Percentiles rank a stretch among this genome's conserved stretches.
phyloP scores from a whole-genome alignment of 176 grass and related monocot genomes.

The Avena atlantica region DNA sequence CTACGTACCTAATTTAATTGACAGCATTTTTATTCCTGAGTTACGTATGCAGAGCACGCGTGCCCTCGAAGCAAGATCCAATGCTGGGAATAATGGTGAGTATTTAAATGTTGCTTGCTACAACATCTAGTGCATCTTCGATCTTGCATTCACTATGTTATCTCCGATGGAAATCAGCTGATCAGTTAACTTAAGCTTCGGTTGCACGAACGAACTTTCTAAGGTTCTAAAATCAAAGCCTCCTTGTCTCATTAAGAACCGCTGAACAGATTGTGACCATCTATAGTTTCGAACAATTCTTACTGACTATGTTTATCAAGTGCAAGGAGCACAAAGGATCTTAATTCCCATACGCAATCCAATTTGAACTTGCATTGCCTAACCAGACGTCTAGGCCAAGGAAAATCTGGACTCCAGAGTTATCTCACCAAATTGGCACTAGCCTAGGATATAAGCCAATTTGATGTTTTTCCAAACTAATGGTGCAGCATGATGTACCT shows the following conservation, averaged over 20 bases:
- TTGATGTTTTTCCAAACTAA: background rate
- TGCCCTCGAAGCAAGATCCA: slow-evolving; percentile 24
- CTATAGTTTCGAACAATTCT: background rate
- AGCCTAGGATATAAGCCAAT: background rate
- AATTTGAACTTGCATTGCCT: background rate
- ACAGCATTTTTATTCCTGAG: background rate
- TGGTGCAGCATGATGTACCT: slow-evolving; percentile 3
- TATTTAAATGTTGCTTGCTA: background rate
- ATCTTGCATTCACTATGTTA: background rate
- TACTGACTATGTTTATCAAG: slow-evolving; percentile 4
- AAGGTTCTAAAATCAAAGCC: background rate
- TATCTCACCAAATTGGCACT: background rate
- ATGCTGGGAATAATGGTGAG: slow-evolving; percentile 46
- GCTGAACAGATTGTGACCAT: background rate
- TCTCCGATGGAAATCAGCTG: background rate
- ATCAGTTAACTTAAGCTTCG: background rate
- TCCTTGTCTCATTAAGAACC: background rate
- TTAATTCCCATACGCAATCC: background rate
- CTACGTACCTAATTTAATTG: slow-evolving; percentile 22
- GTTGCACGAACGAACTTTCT: background rate
- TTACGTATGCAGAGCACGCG: slow-evolving; percentile 33
- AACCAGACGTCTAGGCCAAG: background rate
- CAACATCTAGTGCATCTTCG: background rate
- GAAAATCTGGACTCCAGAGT: background rate
- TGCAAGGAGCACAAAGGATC: slow-evolving; percentile 18